Evolutionary conservation across 192 early-diverging fungal genomes (phyloP), one percentile per base, ranked within the genome.

Genomic region (Backusella mclennaniae): DNA sequence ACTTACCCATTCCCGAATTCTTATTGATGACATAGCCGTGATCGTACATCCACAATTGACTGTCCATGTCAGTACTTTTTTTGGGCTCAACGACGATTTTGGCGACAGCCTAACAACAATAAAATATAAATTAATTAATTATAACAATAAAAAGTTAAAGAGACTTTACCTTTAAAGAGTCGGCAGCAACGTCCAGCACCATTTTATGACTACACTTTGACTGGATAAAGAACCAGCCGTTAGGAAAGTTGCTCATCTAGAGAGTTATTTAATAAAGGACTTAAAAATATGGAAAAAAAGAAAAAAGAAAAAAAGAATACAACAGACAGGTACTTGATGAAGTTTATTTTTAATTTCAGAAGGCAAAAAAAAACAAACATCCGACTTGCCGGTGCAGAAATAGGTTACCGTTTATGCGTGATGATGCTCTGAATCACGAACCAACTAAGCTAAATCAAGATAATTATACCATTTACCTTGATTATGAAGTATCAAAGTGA

Each of bases 21-120:
- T 82, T 82, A 53, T 82, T 82, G 33, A 82, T 82, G 15, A 82
- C 66, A 31, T 78, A 78, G 6, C 80, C 80, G 21, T 74, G 31
- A 66, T 82, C 80, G 68, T 82, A 78, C 68, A 66, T 82, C 80
- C 80, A 82, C 15, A 82, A 49, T 52, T 83, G 81, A 56, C 76
- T 83, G 35, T 75, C 71, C 9, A 38, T 49, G 19, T 67, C 69
- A 15, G 56, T 66, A 11, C 52, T 71, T 29, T 83, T 83, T 38
- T 35, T 79, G 7, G 81, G 70, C 56, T 70, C 76, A 15, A 76
- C 78, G 8, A 74, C 35, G 36, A 83, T 49, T 53, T 72, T 82
- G 19, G 80, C 80, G 2, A 44, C 66, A 38, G 69, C 17, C 80
- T 81, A 63, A 2, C 29, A 29, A 33, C 7, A 21, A n/a, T 17